Conservation (phyloP, 768 basidiomycete species). For the Pleurotus eryngii region DNA sequence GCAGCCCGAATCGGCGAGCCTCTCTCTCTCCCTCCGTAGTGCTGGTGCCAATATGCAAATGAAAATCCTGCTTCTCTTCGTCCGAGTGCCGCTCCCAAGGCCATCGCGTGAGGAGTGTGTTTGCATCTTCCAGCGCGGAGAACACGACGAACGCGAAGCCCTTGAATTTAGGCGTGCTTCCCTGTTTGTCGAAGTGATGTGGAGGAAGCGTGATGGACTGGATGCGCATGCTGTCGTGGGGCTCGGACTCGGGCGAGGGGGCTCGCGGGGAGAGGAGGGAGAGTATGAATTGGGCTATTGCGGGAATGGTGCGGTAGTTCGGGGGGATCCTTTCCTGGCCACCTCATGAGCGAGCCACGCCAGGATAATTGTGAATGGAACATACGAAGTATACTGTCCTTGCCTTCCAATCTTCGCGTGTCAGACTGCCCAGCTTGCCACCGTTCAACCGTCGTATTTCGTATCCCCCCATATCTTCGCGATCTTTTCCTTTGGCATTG, state of each 20-base stretch:
- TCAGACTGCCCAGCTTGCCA: constrained; percentile 14
- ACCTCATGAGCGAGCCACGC: too few relatives aligned
- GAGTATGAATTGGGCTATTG: constrained; percentile 43
- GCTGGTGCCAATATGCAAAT: too few relatives aligned
- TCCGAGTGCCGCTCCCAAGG: constrained; percentile 50
- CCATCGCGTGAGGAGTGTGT: constrained; percentile 48
- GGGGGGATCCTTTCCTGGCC: constrained; percentile 69
- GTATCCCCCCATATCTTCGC: constrained; percentile 49
- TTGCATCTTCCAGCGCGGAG: constrained; percentile 31
- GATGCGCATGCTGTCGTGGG: constrained; percentile 23
- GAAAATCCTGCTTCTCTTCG: background rate
- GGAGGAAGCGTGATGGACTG: constrained; percentile 57
- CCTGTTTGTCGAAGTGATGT: constrained; percentile 61
- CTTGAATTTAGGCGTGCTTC: constrained; percentile 56
- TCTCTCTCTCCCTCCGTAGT: constrained; percentile 22
- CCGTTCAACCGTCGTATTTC: constrained; percentile 59
- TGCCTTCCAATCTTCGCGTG: constrained; percentile 55
- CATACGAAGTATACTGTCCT: constrained; percentile 68
- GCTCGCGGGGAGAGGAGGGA: constrained; percentile 26
- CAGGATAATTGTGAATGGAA: constrained; percentile 3
- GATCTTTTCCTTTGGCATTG: background rate
- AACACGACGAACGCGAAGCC: constrained; percentile 75
- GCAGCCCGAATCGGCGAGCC: constrained; percentile 57
- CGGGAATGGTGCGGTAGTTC: constrained; percentile 47
- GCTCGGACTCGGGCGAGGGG: background rate